These are phyloP conservation scores for Eucalyptus microcorys DNA, from an alignment of 345 rosid genomes.

Conservation along the genomic window DNA sequence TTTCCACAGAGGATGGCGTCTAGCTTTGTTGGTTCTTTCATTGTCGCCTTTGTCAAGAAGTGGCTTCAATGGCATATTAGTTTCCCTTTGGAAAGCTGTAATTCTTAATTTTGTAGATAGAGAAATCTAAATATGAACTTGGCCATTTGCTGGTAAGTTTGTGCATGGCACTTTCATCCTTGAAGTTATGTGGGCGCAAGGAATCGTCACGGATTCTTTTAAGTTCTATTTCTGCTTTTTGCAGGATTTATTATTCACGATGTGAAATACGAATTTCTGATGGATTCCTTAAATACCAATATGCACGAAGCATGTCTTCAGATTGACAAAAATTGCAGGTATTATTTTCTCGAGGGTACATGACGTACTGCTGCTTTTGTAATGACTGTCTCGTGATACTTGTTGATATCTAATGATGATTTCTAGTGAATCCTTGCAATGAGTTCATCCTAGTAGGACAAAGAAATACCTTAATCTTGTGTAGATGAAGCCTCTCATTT, in stretches of 20 bases:
- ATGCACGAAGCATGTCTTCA: constrained; percentile 50
- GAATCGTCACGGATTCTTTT: not conserved
- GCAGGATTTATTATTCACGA: constrained; percentile 15
- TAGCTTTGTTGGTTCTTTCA: not conserved
- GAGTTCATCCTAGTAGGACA: not conserved
- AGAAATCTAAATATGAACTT: not conserved
- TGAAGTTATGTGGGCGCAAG: constrained; percentile 1
- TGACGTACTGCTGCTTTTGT: not conserved
- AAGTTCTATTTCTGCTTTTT: not conserved
- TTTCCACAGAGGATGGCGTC: not conserved
- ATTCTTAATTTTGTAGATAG: not conserved
- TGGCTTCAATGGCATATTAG: not conserved
- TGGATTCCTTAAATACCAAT: constrained; percentile 58
- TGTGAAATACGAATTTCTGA: constrained; percentile 51
- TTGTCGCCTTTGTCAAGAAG: not conserved
- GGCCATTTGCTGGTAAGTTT: not conserved
- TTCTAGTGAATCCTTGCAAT: not conserved
- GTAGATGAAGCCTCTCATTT: not conserved
- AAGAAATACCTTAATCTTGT: not conserved
- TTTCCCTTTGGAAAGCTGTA: not conserved
- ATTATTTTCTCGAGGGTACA: not conserved
- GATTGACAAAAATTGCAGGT: constrained; percentile 69
- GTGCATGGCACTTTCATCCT: not conserved
- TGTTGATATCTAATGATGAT: not conserved
- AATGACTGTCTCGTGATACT: not conserved